Evolutionary conservation across 495 filamentous ascomycete genomes (phyloP), one percentile per base, ranked within the genome.

Genomic region (Oidiodendron maius): DNA sequence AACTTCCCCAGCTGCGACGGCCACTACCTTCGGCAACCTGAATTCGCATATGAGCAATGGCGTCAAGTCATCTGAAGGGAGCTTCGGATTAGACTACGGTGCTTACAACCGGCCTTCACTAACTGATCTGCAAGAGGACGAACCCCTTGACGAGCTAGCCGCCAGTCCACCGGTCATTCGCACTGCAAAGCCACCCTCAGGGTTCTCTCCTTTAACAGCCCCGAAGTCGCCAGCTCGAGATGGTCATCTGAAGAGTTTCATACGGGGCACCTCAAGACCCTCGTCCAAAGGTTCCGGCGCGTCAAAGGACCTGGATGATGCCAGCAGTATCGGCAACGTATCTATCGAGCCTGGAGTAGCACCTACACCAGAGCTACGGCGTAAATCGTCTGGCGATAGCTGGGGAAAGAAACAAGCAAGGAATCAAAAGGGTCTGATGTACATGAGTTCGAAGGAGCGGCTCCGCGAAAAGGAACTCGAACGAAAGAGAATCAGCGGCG

Each of bases 151-250:
- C 53, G 74, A 80, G 46, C 63, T 78, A 30, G 84, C 89, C 10
- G 90, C 91, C 6, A 76, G 80, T 52, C 72, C 88, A 12, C 91
- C 91, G 15, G 83, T 93, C 18, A 82, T 96, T 61, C 81, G 87
- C 48, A 96, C 91, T 40, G 79, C 89, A 41, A 89, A 89, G 63
- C 85, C 84, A 16, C 87, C 89, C 2, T 86, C 81, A 28, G 84
- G 83, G 15, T 73, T 80, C 53, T 85, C 81, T 2, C 62, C 74
- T n/a, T 62, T 87, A 39, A 88, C 86, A 16, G 81, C 84, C 8
- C 70, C 75, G 30, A 76, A 73, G 56, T 72, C 74, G n/a, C 73
- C 76, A 55, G 38, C 16, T 13, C 52, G 66, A n/a, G 36, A 61
- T 21, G 54, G 60, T 38, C 64, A 74, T 36, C 46, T 63, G 17